Evolutionary conservation across 148 eudicot genomes (phyloP).

Genomic region (Rhododendron mucronatum): DNA sequence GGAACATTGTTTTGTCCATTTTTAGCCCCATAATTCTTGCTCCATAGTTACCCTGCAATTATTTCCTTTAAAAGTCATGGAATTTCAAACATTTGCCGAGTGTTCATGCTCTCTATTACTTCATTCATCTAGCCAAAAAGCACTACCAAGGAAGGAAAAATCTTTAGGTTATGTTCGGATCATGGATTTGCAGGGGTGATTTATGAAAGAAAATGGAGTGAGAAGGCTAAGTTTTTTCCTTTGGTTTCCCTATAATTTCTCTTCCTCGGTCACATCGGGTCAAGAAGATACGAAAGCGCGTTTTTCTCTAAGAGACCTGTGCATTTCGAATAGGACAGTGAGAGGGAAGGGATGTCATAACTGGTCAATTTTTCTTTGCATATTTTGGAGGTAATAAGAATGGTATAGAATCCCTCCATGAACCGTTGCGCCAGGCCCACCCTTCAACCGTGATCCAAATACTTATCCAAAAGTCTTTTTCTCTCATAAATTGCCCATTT

Average conservation of each 20-base stretch:
- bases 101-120: not conserved
- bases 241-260: not conserved
- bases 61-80: not conserved
- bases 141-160: not conserved
- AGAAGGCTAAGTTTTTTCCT: not conserved
- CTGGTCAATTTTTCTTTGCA: not conserved
- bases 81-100: not conserved
- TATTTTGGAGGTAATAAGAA: not conserved
- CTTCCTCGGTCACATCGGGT: not conserved
- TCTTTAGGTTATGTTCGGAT: not conserved
- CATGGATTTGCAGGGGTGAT: not conserved
- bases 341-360: not conserved
- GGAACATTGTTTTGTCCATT: not conserved
- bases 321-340: not conserved
- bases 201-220: not conserved
- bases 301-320: not conserved
- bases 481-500: not conserved
- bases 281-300: not conserved
- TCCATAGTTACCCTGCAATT: slow-evolving; percentile 13
- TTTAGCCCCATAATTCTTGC: not conserved
- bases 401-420: too few species aligned
- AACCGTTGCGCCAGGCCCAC: too few species aligned
- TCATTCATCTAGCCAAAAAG: not conserved
- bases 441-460: too few species aligned
- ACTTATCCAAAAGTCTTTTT: too few species aligned